phyloP scores from a whole-genome alignment of 192 early-diverging fungal species.

The Funneliformis geosporum region DNA sequence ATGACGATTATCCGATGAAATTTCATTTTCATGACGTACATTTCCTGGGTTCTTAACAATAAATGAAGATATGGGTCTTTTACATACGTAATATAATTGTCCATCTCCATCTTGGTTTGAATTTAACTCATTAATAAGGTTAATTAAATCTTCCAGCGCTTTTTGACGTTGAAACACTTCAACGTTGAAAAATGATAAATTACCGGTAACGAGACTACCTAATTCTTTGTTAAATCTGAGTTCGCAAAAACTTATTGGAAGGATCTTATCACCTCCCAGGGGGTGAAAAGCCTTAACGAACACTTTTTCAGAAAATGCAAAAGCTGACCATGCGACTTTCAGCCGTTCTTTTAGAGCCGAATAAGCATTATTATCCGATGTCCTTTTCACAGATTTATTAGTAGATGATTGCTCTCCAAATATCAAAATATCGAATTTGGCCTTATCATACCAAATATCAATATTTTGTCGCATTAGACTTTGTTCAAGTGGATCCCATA shows the following conservation, averaged over 20 bases:
- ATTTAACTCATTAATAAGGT: not conserved
- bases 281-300: slow-evolving; percentile 37
- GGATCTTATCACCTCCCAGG: slow-evolving; percentile 22
- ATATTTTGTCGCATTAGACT: slow-evolving; percentile 35
- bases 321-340: slow-evolving; percentile 35
- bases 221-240: slow-evolving; percentile 30
- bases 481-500: slow-evolving; percentile 34
- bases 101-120: not conserved
- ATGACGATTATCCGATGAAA: slow-evolving; percentile 26
- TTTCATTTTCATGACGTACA: slow-evolving; percentile 13
- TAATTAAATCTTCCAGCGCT: not conserved
- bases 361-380: not conserved
- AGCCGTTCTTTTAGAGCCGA: not conserved
- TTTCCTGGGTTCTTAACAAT: not conserved
- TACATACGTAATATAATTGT: slow-evolving; percentile 15
- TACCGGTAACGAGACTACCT: not conserved
- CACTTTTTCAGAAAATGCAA: slow-evolving; percentile 35
- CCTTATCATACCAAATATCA: slow-evolving; percentile 52
- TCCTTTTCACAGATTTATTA: slow-evolving; percentile 28
- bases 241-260: slow-evolving; percentile 40
- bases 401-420: slow-evolving; percentile 35
- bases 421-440: slow-evolving; percentile 48
- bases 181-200: slow-evolving; percentile 27
- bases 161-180: slow-evolving; percentile 3
- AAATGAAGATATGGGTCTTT: slow-evolving; percentile 24